Percentiles rank a stretch among this genome's conserved stretches.
phyloP scores from a whole-genome alignment of 768 basidiomycete genomes.

The Termitomyces sp. region DNA sequence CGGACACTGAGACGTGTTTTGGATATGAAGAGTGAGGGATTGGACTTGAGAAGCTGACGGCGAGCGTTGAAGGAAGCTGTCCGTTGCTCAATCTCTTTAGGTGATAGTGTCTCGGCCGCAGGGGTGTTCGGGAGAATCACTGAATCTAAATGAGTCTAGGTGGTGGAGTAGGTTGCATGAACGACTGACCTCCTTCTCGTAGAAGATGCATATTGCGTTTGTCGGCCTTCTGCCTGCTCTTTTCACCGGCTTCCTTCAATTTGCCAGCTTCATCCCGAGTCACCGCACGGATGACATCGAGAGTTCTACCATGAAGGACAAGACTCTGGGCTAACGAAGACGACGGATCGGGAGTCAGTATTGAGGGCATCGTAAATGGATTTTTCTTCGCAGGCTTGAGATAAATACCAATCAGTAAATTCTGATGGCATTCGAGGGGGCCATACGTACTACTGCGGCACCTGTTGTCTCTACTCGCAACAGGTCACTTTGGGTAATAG shows the following conservation, averaged over 20 bases:
- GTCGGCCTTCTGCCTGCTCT: slow-evolving; percentile 81
- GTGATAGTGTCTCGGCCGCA: slow-evolving; percentile 62
- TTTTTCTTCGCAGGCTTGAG: slow-evolving; percentile 59
- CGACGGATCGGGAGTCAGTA: slow-evolving; percentile 92
- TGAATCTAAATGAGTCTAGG: slow-evolving; percentile 22
- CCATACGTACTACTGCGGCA: slow-evolving; percentile 23
- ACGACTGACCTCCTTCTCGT: slow-evolving; percentile 81
- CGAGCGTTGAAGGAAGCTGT: slow-evolving; percentile 83
- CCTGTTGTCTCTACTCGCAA: slow-evolving; percentile 61
- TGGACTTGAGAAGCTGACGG: slow-evolving; percentile 74
- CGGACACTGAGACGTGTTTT: slow-evolving; percentile 91
- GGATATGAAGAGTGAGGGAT: slow-evolving; percentile 92
- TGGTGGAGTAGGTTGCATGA: background rate
- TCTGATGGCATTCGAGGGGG: background rate
- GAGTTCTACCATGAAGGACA: slow-evolving; percentile 87
- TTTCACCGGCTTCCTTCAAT: slow-evolving; percentile 85
- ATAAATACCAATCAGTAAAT: background rate
- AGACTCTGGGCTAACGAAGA: slow-evolving; percentile 75
- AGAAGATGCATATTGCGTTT: slow-evolving; percentile 95
- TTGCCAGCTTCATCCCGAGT: slow-evolving; percentile 84
- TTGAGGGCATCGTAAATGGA: slow-evolving; percentile 81
- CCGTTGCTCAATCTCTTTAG: slow-evolving; percentile 81
- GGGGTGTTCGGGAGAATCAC: slow-evolving; percentile 89
- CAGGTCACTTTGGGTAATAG: slow-evolving; percentile 73
- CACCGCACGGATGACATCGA: slow-evolving; percentile 88